A percentile compares a stretch with the other conserved stretches of the same genome.
phyloP scores from a whole-genome alignment of 2,329 filamentous ascomycete genomes.

The Thermochaetoides dissita region DNA sequence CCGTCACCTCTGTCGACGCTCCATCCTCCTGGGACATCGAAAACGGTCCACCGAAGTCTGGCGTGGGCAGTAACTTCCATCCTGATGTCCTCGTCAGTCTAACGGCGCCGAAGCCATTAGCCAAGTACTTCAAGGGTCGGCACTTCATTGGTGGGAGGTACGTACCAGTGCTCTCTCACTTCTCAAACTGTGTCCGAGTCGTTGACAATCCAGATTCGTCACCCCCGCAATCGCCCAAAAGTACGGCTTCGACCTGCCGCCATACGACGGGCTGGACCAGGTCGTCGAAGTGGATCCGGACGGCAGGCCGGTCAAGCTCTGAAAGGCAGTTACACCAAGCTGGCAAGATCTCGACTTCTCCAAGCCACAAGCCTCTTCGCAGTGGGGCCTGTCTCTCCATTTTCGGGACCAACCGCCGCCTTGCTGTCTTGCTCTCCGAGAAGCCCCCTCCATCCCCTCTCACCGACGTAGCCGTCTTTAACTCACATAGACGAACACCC shows the following conservation, averaged over 20 bases:
- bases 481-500: slow-evolving; percentile 39
- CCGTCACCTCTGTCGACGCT: slow-evolving; percentile 80
- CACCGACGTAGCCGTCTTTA: not conserved
- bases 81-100: slow-evolving; percentile 72
- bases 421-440: slow-evolving; percentile 1
- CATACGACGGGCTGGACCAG: slow-evolving; percentile 78
- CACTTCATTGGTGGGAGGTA: slow-evolving; percentile 85
- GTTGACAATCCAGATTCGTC: slow-evolving; percentile 54
- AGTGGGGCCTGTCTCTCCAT: too few relatives aligned
- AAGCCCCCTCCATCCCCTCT: not conserved
- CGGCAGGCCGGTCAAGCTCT: slow-evolving; percentile 35
- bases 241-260: slow-evolving; percentile 70
- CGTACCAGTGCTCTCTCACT: slow-evolving; percentile 17
- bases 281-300: slow-evolving; percentile 56
- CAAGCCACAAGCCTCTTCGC: too few relatives aligned
- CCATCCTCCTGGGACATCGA: slow-evolving; percentile 94
- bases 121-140: slow-evolving; percentile 67
- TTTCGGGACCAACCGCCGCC: not conserved
- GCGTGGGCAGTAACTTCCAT: slow-evolving; percentile 66
- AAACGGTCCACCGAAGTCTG: slow-evolving; percentile 61
- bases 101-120: slow-evolving; percentile 84
- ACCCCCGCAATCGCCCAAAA: slow-evolving; percentile 64
- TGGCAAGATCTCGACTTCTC: too few relatives aligned
- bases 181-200: not conserved
- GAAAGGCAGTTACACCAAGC: slow-evolving; percentile 10